A percentile compares a stretch with the other conserved stretches of the same genome.
Conservation (phyloP, 2,329 filamentous ascomycete genomes). For the Fusarium verrucosum region DNA sequence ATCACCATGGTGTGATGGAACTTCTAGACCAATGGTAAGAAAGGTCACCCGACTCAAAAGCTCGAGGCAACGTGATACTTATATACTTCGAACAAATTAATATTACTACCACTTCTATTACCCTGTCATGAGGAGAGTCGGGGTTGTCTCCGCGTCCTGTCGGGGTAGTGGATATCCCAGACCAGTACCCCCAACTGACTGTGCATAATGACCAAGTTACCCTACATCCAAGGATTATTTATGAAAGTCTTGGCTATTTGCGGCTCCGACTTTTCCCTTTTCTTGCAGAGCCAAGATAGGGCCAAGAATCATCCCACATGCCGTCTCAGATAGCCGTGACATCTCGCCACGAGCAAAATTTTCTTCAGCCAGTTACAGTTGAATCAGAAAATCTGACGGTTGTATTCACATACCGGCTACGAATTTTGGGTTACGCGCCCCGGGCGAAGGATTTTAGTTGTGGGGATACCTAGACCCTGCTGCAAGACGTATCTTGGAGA, state of each 20-base stretch:
- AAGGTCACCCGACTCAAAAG: neutral
- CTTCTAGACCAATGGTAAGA: neutral
- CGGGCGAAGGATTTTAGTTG: accelerated
- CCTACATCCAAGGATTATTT: neutral
- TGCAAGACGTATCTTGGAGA: neutral
- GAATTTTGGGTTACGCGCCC: neutral
- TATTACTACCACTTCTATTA: neutral
- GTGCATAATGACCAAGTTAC: neutral
- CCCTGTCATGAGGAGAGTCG: neutral
- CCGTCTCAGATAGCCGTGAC: neutral
- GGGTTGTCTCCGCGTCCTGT: neutral
- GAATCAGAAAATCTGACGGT: too few species aligned
- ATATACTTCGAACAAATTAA: neutral
- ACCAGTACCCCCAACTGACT: neutral
- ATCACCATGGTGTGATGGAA: neutral
- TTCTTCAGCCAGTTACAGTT: too few species aligned
- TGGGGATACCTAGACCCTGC: neutral
- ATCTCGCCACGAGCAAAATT: neutral
- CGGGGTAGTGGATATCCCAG: neutral
- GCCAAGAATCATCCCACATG: neutral
- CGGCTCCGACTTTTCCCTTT: constrained; percentile 1
- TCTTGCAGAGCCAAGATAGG: neutral
- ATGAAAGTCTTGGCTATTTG: neutral
- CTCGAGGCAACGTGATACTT: neutral
- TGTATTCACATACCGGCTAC: neutral